Evolutionary conservation across 2,329 filamentous ascomycete species (phyloP), one percentile per base, ranked within the genome.

Genomic region (Colletotrichum filicis): DNA sequence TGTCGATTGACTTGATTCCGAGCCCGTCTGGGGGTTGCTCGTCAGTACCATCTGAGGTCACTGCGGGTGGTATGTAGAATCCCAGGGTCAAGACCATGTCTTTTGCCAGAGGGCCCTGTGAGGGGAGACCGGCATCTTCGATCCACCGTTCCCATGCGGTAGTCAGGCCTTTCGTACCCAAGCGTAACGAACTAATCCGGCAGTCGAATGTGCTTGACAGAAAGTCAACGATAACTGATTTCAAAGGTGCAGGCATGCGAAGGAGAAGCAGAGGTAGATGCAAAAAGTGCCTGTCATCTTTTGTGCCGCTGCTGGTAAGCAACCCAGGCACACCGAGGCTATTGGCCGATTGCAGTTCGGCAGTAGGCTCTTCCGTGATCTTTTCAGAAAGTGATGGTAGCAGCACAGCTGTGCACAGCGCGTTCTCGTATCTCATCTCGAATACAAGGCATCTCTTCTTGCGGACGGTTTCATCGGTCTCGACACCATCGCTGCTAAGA

Each of bases 201-300:
- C 88, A 90, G 80, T 91, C 89, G 74, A 91, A 91, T 0, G 85
- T 85, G 55, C 79, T 84, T 4, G 85, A 82, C 12, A 91, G 79
- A 78, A 90, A 91, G 26, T 86, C 84, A n/a, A 83, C 73, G 0
- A 91, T 75, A 24, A 87, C 80, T 2, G 80, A 71, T 75, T 88
- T 89, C 1, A 91, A 80, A 2, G 87, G 80, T 4, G 85, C 80
- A 0, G 89, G 89, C 87, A 91, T 90, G 28, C 88, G 85, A 35
- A 90, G 79, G 1, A 91, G 80, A 2, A 91, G 81, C 0, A 91
- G 80, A 0, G 89, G 89, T 0, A 91, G 81, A 35, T 83, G 78
- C 4, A 88, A 42, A 66, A 90, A 90, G 1, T 78, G 77, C 3
- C 57, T 62, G 2, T 76, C 28, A 24, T 79, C 76, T 6, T 74